Conservation (phyloP, 2,329 filamentous ascomycete species). For the Myriosclerotinia curreyana region DNA sequence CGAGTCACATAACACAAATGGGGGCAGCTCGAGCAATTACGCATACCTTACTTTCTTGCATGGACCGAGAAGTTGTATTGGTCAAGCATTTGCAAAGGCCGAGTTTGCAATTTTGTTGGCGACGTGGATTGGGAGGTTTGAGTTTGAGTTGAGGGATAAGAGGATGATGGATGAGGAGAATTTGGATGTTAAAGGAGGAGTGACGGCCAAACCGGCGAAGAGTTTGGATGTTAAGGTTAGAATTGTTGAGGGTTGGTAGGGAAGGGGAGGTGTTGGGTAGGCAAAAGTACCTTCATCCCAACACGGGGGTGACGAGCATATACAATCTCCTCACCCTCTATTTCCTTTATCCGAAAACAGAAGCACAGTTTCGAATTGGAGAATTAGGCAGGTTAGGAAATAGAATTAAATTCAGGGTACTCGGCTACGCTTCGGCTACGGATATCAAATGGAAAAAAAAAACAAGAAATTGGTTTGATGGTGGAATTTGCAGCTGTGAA, state of each 20-base stretch:
- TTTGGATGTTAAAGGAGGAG: constrained; percentile 63
- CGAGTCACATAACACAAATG: constrained; percentile 50
- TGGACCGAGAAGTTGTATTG: constrained; percentile 83
- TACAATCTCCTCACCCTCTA: too few relatives aligned
- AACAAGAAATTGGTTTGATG: too few relatives aligned
- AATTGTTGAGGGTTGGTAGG: constrained; percentile 63
- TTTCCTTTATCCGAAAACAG: too few relatives aligned
- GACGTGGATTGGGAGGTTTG: constrained; percentile 71
- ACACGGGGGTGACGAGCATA: too few relatives aligned
- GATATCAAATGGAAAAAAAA: too few relatives aligned
- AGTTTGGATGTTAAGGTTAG: constrained; percentile 69
- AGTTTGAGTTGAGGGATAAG: constrained; percentile 55
- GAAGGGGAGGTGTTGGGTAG: too few relatives aligned
- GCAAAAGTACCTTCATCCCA: too few relatives aligned
- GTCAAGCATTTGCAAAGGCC: constrained; percentile 72
- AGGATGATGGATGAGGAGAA: constrained; percentile 65
- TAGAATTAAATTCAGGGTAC: too few relatives aligned
- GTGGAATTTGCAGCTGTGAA: too few relatives aligned
- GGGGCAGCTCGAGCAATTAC: constrained; percentile 73
- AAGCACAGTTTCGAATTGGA: too few relatives aligned
- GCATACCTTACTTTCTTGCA: constrained; percentile 80
- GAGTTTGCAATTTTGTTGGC: constrained; percentile 85
- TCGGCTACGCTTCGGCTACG: too few relatives aligned
- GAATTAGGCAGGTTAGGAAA: too few relatives aligned
- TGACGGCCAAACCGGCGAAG: constrained; percentile 70